phyloP scores from a whole-genome alignment of 2,329 filamentous ascomycete genomes.

The Fusarium sp. region DNA sequence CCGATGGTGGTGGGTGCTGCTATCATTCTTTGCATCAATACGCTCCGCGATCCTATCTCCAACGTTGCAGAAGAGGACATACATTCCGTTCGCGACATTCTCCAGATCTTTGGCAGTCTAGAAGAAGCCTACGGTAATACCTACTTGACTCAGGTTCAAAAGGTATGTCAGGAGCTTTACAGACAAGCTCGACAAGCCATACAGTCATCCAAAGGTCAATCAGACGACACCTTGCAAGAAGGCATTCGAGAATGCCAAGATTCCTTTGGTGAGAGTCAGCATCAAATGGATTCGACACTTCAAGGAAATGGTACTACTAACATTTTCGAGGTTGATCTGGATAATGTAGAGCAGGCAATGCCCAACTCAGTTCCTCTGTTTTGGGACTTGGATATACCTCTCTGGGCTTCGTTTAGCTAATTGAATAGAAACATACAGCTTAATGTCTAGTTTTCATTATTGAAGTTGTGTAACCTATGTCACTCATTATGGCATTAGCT shows the following conservation, averaged over 20 bases:
- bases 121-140: neutral
- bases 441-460: too few relatives aligned
- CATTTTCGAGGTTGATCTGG: neutral
- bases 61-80: neutral
- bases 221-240: too few relatives aligned
- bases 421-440: too few relatives aligned
- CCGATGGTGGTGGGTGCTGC: neutral
- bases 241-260: neutral
- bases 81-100: neutral
- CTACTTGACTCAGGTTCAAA: neutral
- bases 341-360: neutral
- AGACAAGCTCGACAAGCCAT: neutral
- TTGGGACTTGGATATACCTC: neutral
- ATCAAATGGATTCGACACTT: neutral
- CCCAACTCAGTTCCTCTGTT: neutral
- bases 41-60: neutral
- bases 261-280: neutral
- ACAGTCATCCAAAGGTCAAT: neutral
- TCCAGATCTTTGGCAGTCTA: neutral
- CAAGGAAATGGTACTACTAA: too few relatives aligned
- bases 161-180: neutral
- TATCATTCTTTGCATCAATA: neutral
- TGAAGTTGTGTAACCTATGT: too few relatives aligned
- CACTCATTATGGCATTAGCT: too few relatives aligned
- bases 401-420: neutral